Base-by-base conservation (phyloP, 1,284 basidiomycete genomes). In the Pyrrhoderma noxium region DNA sequence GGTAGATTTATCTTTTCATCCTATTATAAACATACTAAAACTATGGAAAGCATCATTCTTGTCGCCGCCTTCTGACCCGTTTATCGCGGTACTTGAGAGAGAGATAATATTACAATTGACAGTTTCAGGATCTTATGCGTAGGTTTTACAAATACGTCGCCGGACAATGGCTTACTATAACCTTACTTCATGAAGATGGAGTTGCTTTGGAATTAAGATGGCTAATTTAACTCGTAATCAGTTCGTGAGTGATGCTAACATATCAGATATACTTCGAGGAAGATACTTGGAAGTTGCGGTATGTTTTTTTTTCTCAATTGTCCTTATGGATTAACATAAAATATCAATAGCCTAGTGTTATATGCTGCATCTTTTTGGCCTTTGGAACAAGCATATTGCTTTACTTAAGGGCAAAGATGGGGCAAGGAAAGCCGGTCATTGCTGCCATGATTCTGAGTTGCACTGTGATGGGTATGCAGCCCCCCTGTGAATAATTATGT, bases 11-110 rank as follows among this genome's bases (percentile, higher is more conserved):
- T 74, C 89, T 3, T 42, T 25, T 41, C 25, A 8, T 19, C 49
- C 25, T 43, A 37, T 58, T 14, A 36, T 34, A 46, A 36, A 8
- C 23, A 25, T 42, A 45, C 18, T n/a, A 5, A 18, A 19, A 23
- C 3, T 27, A 36, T 42, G 23, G 36, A 36, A 53, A 85, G 84
- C 76, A 1, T 68, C 79, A 0, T 77, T 87, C 57, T 62, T 90
- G 9, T 82, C 82, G 13, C 82, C 87, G 0, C 84, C 86, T 0
- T 70, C 64, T 38, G 82, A 83, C 45, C 82, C 85, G 0, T 82
- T 89, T 55, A 69, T 85, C 9, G 71, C 75, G 3, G 79, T 85
- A 2, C 61, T 87, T 16, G 86, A 89, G 60, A 77, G 84, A 5
- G 86, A 89, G 59, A 54, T 79, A 13, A 68, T 79, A n/a, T 77